These are phyloP conservation scores for Striga hermonthica DNA, from an alignment of 305 asterid species.

Conservation along the genomic window DNA sequence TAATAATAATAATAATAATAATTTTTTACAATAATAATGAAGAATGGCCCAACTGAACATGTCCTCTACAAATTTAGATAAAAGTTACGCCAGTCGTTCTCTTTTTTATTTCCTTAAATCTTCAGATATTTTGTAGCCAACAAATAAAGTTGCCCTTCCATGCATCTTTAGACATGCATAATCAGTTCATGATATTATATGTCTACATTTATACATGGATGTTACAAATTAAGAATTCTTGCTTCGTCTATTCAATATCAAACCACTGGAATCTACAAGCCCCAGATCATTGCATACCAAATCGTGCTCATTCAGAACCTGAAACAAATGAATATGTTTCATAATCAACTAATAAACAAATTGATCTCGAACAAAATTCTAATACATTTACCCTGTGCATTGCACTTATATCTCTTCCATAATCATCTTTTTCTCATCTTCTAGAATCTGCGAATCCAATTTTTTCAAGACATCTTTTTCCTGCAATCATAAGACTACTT, in stretches of 20 bases:
- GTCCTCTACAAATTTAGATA: too few species aligned
- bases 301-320: slow-evolving; percentile 20
- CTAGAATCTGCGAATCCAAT: slow-evolving; percentile 13
- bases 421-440: slow-evolving; percentile 4
- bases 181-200: background rate
- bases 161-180: background rate
- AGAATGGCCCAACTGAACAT: too few species aligned
- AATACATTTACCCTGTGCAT: slow-evolving; percentile 14
- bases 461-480: background rate
- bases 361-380: background rate
- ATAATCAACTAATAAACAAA: background rate
- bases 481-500: slow-evolving; percentile 16
- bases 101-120: too few species aligned
- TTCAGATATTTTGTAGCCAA: too few species aligned
- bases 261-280: background rate
- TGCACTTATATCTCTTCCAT: slow-evolving; percentile 6
- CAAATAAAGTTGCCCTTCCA: too few species aligned
- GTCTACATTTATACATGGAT: too few species aligned
- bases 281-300: slow-evolving; percentile 15
- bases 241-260: slow-evolving; percentile 6
- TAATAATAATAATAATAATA: too few species aligned
- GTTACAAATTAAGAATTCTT: background rate
- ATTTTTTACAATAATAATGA: too few species aligned
- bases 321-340: background rate
- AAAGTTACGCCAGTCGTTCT: too few species aligned